Evolutionary conservation across 371 early-diverging fungal genomes (phyloP), one percentile per base, ranked within the genome.

Genomic region (Rhizomucor pusillus): DNA sequence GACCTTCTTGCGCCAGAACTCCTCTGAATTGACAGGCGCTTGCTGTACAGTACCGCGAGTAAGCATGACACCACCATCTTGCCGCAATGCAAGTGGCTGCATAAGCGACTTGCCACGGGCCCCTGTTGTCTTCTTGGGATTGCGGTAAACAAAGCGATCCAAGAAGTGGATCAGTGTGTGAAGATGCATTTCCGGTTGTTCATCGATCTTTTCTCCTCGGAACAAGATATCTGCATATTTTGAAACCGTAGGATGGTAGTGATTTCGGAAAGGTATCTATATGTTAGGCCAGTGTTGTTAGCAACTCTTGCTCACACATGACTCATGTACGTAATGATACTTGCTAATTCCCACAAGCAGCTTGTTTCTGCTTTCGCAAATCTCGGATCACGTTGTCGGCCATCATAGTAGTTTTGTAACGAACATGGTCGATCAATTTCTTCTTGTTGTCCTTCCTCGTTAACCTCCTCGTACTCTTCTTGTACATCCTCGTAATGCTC

Each of bases 71-170:
- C 65, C 79, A 49, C 72, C 83, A 70, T 70, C 77, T 39, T 66
- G 64, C 43, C 66, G 75, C 61, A 49, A 72, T 18, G 59, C 71
- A 57, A 80, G 53, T 54, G 84, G 82, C 53, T 85, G 85, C 85
- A 84, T 84, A 49, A 84, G 81, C 14, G 84, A 75, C 23, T 69
- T 68, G 35, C 81, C 84, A 51, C 79, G 79, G 22, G 77, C 70
- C 0, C 53, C 54, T 5, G 59, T 34, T n/a, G 63, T 63, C 62
- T 88, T 86, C 78, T 95, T 95, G 34, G 98, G 91, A 71, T 93
- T 94, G 69, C 95, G 92, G 79, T 87, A 95, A 9, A 94, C 93
- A 76, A 98, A 97, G 47, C 91, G 82, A 66, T 98, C 97, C 52
- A 98, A 78, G 76, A 98, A 98, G 62, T 94, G 94, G 56, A 87